These are phyloP conservation scores for Ophiostoma novo-ulmi DNA, from an alignment of 2,329 filamentous ascomycete species.

Conservation along the genomic window DNA sequence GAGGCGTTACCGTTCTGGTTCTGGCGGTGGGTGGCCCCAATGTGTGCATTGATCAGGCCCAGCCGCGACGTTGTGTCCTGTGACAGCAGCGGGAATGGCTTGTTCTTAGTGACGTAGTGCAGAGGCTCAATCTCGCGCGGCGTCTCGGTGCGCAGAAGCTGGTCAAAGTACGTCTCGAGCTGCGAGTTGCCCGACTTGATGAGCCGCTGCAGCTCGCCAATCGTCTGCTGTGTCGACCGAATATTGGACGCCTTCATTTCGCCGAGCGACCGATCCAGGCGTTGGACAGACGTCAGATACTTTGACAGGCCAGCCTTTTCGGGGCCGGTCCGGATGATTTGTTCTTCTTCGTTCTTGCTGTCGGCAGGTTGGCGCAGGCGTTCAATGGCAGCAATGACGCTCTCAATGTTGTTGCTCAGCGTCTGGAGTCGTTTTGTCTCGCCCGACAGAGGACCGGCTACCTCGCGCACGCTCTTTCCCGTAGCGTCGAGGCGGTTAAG, in stretches of 20 bases:
- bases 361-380: conserved; percentile 85
- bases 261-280: conserved; percentile 74
- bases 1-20: conserved; percentile 35
- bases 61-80: conserved; percentile 71
- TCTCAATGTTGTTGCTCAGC: conserved; percentile 85
- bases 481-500: conserved; percentile 78
- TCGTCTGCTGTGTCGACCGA: conserved; percentile 83
- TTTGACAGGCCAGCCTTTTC: conserved; percentile 74
- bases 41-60: conserved; percentile 70
- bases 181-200: conserved; percentile 75
- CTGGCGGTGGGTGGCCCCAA: conserved; percentile 54
- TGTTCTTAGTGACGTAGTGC: conserved; percentile 86
- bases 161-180: conserved; percentile 77
- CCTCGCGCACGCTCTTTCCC: conserved; percentile 84
- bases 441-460: conserved; percentile 84
- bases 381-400: conserved; percentile 80
- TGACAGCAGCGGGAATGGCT: conserved; percentile 73
- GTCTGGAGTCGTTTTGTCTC: conserved; percentile 86
- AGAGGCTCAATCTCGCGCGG: conserved; percentile 79
- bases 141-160: conserved; percentile 68
- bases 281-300: conserved; percentile 85
- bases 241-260: conserved; percentile 89
- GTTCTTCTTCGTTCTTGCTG: conserved; percentile 85
- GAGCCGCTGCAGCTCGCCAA: conserved; percentile 70
- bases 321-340: conserved; percentile 82